Base-by-base conservation (phyloP, 306 rosid genomes). In the Quercus suber region DNA sequence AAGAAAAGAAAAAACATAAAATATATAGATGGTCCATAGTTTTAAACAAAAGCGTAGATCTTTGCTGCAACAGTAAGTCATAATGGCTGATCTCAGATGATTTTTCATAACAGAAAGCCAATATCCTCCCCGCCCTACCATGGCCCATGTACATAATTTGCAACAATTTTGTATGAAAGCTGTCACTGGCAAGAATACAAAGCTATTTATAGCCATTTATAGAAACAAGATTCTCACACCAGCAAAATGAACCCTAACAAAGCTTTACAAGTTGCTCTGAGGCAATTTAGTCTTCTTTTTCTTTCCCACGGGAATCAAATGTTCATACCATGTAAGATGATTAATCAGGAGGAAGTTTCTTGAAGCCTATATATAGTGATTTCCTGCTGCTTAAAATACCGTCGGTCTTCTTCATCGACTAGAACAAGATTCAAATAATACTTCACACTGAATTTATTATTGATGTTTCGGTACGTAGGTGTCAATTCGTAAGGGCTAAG, bases 321-420 rank as follows among this genome's bases (percentile, higher is more conserved):
- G 43, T 59, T 21, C 82, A 76, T 73, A 73, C 65, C 58, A 52
- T 23, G 72, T 53, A 52, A 41, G 80, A 77, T 20, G 75, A 71
- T 78, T 27, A 70, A 49, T 95, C 90, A 91, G 33, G 92, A 83
- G 28, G 92, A 83, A 49, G 86, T 80, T 75, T 95, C 98, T 76
- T 90, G 87, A 69, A 90, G 92, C 97, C 98, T 93, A 51, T 92
- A 95, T 83, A 95, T 90, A 5, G 98, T 93, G 97, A 92, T 88
- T 82, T 92, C 99, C 88, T 96, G 99, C 93, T 96, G 99, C 90
- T 96, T 93, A 80, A 96, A 96, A 51, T 96, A 96, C 70, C 99
- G 99, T 8, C 99, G 85, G 85, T 96, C 98, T 83, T 96, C 98
- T 86, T 95, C 99, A 41, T 95, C 98, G 28, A 95, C 99, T 83